Evolutionary conservation across 192 early-diverging fungal genomes (phyloP), one percentile per base, ranked within the genome.

Genomic region (Coemansia sp.): DNA sequence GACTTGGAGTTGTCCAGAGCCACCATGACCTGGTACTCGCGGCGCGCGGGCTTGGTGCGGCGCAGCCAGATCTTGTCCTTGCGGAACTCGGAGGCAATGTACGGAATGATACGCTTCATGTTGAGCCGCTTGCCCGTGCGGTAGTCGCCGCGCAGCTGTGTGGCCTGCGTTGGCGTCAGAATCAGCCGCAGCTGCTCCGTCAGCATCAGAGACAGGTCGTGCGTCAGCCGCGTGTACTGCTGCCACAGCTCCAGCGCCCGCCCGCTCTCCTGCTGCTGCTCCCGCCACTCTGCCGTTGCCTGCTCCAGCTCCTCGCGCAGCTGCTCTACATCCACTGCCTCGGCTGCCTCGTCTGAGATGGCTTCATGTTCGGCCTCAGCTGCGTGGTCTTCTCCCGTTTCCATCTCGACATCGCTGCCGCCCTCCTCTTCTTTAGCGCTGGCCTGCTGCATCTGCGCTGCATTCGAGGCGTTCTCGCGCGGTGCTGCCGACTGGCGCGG

Each of bases 21-120:
- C 21, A 99, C 87, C 90, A 99, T 91, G 38, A 99, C 90, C 74
- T 99, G 95, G 80, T 99, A 99, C 57, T 91, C 90, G 45, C 97
- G 85, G 61, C 97, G 94, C 59, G 88, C 91, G 15, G 94, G 95
- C 72, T 95, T 96, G 18, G 95, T 98, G 43, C 97, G 86, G 8
- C 94, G 84, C 54, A 99, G 75, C 97, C 97, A 99, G 61, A 99
- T 99, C 82, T 99, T 99, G 79, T 99, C 97, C 79, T 99, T 99
- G 79, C 94, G 96, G 84, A 95, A 99, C 68, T 96, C 88, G 38
- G 86, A 89, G 7, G 97, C 97, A 81, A 99, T 98, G 58, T 99
- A 99, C 11, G 97, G 94, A 65, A 99, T 97, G 46, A 99, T 93
- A 75, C 93, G 95, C 61, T 94, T 91, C 97, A 99, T 97, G 74